Conservation (phyloP, 2,329 filamentous ascomycete genomes). For the Sporothrix humicola region DNA sequence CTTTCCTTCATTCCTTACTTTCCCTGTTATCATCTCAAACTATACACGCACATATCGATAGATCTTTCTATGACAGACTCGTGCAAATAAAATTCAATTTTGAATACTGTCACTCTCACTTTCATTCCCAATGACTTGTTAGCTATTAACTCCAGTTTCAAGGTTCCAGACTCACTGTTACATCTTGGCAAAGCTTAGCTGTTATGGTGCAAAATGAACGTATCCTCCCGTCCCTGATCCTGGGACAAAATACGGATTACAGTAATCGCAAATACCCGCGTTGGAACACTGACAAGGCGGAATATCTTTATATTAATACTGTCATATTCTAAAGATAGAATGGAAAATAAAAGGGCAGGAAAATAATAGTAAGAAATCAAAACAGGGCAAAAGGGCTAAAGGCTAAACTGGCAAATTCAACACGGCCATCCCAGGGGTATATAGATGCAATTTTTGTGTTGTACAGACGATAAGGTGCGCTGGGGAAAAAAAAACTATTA, state of each 20-base stretch:
- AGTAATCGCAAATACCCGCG: background rate
- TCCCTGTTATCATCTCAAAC: background rate
- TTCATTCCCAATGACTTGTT: background rate
- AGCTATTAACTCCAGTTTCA: background rate
- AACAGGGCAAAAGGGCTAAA: background rate
- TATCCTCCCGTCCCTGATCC: background rate
- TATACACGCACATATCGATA: slow-evolving; percentile 9
- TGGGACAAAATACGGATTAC: background rate
- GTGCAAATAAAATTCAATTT: slow-evolving; percentile 12
- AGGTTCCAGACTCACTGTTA: too few relatives aligned
- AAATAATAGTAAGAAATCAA: background rate
- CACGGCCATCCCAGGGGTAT: slow-evolving; percentile 26
- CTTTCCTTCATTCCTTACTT: background rate
- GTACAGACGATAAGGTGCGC: background rate
- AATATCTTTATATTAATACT: background rate
- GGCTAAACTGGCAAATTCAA: slow-evolving; percentile 13
- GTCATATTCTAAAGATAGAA: slow-evolving; percentile 13
- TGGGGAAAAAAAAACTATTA: background rate
- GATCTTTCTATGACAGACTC: slow-evolving; percentile 5
- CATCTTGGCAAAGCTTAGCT: slow-evolving; percentile 12
- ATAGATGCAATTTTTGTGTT: slow-evolving; percentile 15
- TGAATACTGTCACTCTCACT: background rate
- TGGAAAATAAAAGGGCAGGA: background rate
- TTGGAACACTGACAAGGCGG: background rate
- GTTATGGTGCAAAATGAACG: background rate